phyloP scores from a whole-genome alignment of 257 asterid species.

The Capsicum pubescens region DNA sequence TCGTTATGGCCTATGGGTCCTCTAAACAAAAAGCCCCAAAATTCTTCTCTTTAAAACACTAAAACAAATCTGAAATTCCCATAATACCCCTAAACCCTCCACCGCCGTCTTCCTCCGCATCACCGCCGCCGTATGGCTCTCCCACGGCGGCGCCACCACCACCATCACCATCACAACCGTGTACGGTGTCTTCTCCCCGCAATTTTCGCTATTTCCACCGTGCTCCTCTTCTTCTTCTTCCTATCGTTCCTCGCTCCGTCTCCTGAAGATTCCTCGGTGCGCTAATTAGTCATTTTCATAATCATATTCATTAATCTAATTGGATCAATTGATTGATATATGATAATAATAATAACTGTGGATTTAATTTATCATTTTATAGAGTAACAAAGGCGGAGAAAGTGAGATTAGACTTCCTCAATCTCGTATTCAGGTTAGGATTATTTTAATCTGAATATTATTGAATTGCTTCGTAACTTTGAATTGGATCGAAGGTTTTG shows the following conservation, averaged over 20 bases:
- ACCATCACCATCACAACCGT: slow-evolving; percentile 53
- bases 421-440: slow-evolving; percentile 67
- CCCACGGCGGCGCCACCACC: slow-evolving; percentile 85
- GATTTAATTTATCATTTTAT: slow-evolving; percentile 30
- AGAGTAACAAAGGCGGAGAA: slow-evolving; percentile 42
- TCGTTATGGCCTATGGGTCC: background rate
- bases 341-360: no score
- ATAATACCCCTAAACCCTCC: slow-evolving; percentile 23
- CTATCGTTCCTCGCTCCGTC: slow-evolving; percentile 78
- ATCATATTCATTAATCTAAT: no score
- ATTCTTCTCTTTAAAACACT: background rate
- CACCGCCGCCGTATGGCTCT: slow-evolving; percentile 62
- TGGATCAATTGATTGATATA: no score
- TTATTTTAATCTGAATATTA: slow-evolving; percentile 24
- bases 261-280: slow-evolving; percentile 41
- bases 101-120: background rate
- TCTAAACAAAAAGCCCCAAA: background rate
- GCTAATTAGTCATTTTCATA: no score
- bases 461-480: slow-evolving; percentile 33
- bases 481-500: slow-evolving; percentile 42
- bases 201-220: slow-evolving; percentile 55
- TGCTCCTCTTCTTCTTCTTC: slow-evolving; percentile 59
- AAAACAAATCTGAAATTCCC: slow-evolving; percentile 1
- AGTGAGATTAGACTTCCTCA: slow-evolving; percentile 39
- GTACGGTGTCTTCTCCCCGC: slow-evolving; percentile 53